Percentiles rank a stretch among this genome's conserved stretches.
Conservation (phyloP, 305 asterid genomes). For the Fraxinus albicans region DNA sequence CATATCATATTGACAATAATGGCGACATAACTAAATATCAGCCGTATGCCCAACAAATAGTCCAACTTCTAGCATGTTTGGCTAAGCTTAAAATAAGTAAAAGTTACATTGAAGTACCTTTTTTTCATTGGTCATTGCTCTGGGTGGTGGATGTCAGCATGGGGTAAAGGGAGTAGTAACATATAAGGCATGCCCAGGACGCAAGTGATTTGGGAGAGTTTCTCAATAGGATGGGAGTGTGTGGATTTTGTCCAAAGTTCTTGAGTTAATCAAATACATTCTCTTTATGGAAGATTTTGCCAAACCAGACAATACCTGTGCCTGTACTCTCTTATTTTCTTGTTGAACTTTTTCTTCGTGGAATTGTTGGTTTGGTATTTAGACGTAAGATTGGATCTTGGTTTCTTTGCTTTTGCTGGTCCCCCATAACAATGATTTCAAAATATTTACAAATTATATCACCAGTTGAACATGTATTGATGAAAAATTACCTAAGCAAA, state of each 20-base stretch:
- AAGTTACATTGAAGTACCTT: neutral
- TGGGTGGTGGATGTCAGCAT: neutral
- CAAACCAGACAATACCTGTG: neutral
- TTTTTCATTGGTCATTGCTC: neutral
- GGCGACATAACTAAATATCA: neutral
- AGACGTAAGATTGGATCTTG: neutral
- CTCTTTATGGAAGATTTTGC: neutral
- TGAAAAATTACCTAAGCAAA: neutral
- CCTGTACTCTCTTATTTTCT: neutral
- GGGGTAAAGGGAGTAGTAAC: neutral
- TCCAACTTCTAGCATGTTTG: neutral
- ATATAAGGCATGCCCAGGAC: neutral
- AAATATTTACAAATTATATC: neutral
- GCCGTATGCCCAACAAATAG: neutral
- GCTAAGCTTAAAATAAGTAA: neutral
- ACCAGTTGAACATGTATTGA: neutral
- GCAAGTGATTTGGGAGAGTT: neutral
- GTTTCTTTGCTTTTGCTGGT: neutral
- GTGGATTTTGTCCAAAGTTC: neutral
- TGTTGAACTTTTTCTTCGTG: neutral
- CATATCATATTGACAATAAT: neutral
- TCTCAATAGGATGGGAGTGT: neutral
- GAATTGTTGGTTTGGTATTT: neutral
- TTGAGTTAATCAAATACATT: neutral
- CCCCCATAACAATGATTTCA: neutral